Evolutionary conservation across 2,329 filamentous ascomycete genomes (phyloP).

Genomic region (Zarea fungicola): DNA sequence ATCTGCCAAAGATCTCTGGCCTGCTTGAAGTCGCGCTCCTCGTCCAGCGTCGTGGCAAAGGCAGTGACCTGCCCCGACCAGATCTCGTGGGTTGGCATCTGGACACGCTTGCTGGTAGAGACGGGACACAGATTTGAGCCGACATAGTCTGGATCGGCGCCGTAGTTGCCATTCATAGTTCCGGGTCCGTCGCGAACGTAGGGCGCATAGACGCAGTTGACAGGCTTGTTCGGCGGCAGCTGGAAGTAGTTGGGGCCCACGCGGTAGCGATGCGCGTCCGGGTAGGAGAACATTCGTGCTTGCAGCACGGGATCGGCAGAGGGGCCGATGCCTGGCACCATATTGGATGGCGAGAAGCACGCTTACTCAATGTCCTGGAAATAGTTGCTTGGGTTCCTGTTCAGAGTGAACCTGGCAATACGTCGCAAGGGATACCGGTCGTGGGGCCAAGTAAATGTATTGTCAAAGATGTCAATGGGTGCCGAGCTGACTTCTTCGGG

Average conservation of each 20-base stretch:
- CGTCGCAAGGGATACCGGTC: slow-evolving; percentile 54
- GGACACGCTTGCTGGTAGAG: slow-evolving; percentile 1
- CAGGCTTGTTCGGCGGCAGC: slow-evolving; percentile 35
- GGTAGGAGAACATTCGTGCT: slow-evolving; percentile 55
- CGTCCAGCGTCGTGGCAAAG: slow-evolving; percentile 14
- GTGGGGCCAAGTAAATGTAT: slow-evolving; percentile 67
- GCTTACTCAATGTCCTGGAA: slow-evolving; percentile 66
- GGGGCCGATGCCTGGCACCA: slow-evolving; percentile 59
- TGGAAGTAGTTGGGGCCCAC: slow-evolving; percentile 48
- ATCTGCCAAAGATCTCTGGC: slow-evolving; percentile 21
- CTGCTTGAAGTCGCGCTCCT: slow-evolving; percentile 20
- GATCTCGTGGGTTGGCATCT: slow-evolving; percentile 19
- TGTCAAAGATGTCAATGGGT: slow-evolving; percentile 60
- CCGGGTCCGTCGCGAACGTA: slow-evolving; percentile 23
- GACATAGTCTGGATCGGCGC: slow-evolving; percentile 23
- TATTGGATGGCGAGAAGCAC: slow-evolving; percentile 58
- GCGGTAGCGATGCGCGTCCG: slow-evolving; percentile 58
- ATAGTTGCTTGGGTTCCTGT: slow-evolving; percentile 55
- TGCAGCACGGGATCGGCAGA: slow-evolving; percentile 60
- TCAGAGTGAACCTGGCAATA: slow-evolving; percentile 59
- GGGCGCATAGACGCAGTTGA: slow-evolving; percentile 23
- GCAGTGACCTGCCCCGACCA: slow-evolving; percentile 18
- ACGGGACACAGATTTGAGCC: slow-evolving; percentile 21
- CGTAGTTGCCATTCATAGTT: slow-evolving; percentile 22
- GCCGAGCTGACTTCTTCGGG: slow-evolving; percentile 56